These are phyloP conservation scores for Cyberlindnera meyerae DNA, from an alignment of 805 yeast genomes.

Conservation along the genomic window DNA sequence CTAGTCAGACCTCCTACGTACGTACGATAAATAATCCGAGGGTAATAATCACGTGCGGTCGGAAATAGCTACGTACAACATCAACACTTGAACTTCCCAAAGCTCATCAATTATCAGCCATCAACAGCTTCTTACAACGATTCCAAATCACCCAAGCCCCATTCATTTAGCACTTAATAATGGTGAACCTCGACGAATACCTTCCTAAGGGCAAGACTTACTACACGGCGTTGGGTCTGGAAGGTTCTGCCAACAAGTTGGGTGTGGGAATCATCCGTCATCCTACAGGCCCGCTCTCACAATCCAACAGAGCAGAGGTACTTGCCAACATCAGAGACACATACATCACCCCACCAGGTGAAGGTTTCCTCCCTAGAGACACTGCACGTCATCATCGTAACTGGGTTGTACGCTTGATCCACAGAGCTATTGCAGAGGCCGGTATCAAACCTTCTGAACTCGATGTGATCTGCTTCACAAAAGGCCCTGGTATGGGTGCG, in stretches of 20 bases:
- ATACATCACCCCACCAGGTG: slow-evolving; percentile 95
- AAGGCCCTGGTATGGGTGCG: slow-evolving; percentile 99
- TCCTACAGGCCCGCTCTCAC: slow-evolving; percentile 50
- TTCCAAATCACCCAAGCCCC: no score
- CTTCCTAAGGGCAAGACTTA: slow-evolving; percentile 38
- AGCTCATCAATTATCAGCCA: no score
- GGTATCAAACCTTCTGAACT: slow-evolving; percentile 43
- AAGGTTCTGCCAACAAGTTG: slow-evolving; percentile 94
- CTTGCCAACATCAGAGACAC: slow-evolving; percentile 93
- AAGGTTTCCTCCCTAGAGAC: slow-evolving; percentile 94
- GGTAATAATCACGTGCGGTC: no score
- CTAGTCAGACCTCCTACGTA: no score
- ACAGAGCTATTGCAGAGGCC: slow-evolving; percentile 61
- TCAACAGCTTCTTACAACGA: no score
- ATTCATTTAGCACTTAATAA: slow-evolving; percentile 8
- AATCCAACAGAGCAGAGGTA: slow-evolving; percentile 62
- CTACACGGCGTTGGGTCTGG: slow-evolving; percentile 83
- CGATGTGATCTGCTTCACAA: slow-evolving; percentile 88
- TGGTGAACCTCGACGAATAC: slow-evolving; percentile 44
- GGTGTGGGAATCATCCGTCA: slow-evolving; percentile 93
- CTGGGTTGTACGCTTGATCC: slow-evolving; percentile 82
- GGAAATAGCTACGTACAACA: no score
- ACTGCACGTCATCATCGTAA: slow-evolving; percentile 95
- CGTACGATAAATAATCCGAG: no score
- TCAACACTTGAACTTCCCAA: no score